Evolutionary conservation across 2,329 filamentous ascomycete species (phyloP).

Genomic region (Raffaelea ambrosiae): DNA sequence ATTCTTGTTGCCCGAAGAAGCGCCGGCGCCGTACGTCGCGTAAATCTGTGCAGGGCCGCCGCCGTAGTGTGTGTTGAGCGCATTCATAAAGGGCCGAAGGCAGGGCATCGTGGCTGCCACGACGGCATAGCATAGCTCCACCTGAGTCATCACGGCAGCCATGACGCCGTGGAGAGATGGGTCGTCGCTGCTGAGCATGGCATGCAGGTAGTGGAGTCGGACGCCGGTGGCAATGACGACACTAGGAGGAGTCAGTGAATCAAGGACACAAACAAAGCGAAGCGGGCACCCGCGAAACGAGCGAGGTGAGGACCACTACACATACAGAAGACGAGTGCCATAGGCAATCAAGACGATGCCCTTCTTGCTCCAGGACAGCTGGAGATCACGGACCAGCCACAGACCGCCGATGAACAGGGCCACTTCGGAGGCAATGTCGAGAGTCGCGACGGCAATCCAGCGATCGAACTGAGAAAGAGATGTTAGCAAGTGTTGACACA

Average conservation of each 20-base stretch:
- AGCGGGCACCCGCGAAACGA: not conserved
- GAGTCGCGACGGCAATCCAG: slow-evolving; percentile 26
- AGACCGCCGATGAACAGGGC: slow-evolving; percentile 26
- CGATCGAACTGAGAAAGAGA: slow-evolving; percentile 20
- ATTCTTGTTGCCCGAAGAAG: slow-evolving; percentile 4
- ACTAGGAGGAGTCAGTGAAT: slow-evolving; percentile 14
- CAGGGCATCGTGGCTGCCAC: slow-evolving; percentile 32
- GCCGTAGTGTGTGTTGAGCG: slow-evolving; percentile 22
- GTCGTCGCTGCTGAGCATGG: slow-evolving; percentile 21
- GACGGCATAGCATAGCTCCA: slow-evolving; percentile 30
- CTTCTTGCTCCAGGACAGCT: slow-evolving; percentile 28
- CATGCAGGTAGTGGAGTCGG: slow-evolving; percentile 26
- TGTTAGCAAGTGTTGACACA: not conserved
- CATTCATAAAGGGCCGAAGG: slow-evolving; percentile 33
- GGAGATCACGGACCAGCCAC: slow-evolving; percentile 27
- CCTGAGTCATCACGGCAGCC: slow-evolving; percentile 26
- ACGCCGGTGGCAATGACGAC: slow-evolving; percentile 29
- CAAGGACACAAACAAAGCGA: not conserved
- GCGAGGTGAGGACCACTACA: no score
- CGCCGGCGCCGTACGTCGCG: slow-evolving; percentile 1
- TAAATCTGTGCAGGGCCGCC: slow-evolving; percentile 11
- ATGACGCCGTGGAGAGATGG: slow-evolving; percentile 26
- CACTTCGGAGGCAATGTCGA: slow-evolving; percentile 31
- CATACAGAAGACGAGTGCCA: slow-evolving; percentile 24
- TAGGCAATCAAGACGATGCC: slow-evolving; percentile 29